Percentiles rank a stretch among this genome's conserved stretches.
Conservation (phyloP, 2,329 filamentous ascomycete species). For the Fusarium transvaalense region DNA sequence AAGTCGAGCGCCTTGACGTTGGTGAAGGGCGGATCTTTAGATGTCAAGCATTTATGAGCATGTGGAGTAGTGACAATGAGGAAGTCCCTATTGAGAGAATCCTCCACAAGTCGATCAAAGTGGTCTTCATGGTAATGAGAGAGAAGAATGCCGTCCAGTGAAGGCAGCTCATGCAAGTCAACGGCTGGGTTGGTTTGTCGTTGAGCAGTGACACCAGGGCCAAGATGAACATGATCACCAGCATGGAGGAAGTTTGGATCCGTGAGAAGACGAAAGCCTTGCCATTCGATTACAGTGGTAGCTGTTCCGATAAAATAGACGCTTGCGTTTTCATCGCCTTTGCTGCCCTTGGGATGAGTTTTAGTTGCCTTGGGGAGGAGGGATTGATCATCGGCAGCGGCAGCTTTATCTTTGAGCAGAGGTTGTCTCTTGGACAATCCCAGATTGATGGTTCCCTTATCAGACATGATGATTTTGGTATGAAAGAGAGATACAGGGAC, state of each 20-base stretch:
- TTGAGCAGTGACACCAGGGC: conserved; percentile 69
- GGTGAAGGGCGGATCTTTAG: conserved; percentile 63
- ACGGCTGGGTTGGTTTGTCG: conserved; percentile 70
- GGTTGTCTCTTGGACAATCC: conserved; percentile 23
- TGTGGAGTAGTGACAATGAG: conserved; percentile 74
- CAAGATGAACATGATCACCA: conserved; percentile 75
- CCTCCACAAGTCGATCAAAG: conserved; percentile 57
- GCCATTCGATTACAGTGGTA: conserved; percentile 68
- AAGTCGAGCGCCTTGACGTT: conserved; percentile 67
- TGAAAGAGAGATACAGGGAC: not conserved
- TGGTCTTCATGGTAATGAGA: conserved; percentile 73
- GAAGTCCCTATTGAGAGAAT: conserved; percentile 60
- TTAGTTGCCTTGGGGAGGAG: conserved; percentile 27
- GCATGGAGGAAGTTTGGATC: conserved; percentile 75
- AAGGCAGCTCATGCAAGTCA: conserved; percentile 69
- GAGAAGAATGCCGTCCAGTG: conserved; percentile 70
- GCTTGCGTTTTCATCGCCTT: conserved; percentile 47
- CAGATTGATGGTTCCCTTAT: conserved; percentile 24
- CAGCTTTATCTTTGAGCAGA: conserved; percentile 22
- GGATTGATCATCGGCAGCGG: conserved; percentile 16
- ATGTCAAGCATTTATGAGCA: conserved; percentile 65
- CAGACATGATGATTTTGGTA: conserved; percentile 13
- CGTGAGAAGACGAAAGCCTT: conserved; percentile 65
- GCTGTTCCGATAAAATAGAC: conserved; percentile 69
- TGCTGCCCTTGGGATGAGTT: conserved; percentile 28